A percentile compares a stretch with the other conserved stretches of the same genome.
phyloP scores from a whole-genome alignment of 495 filamentous ascomycete genomes.

The Daldinia grandis region DNA sequence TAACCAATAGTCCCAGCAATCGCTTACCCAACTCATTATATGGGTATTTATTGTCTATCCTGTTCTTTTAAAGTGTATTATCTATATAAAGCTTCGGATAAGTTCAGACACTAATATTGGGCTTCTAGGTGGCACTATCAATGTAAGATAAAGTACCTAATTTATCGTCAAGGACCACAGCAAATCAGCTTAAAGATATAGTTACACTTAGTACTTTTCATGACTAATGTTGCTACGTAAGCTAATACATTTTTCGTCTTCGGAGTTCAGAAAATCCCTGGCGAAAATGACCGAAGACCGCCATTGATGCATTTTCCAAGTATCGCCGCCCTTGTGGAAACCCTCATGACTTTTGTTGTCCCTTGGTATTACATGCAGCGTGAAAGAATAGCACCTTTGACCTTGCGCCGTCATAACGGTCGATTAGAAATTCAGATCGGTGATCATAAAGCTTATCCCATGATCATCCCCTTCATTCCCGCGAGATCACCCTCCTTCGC shows the following conservation, averaged over 20 bases:
- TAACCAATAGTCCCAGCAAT: too few relatives aligned
- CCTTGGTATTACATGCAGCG: conserved; percentile 46
- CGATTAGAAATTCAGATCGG: conserved; percentile 16
- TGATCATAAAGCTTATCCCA: conserved; percentile 56
- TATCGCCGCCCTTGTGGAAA: conserved; percentile 43
- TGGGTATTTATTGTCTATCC: too few relatives aligned
- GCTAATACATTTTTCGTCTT: conserved; percentile 41
- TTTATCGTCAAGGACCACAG: not conserved
- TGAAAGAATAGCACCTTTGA: conserved; percentile 37
- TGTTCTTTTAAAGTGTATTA: too few relatives aligned
- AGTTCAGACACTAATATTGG: too few relatives aligned
- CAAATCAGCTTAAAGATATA: conserved; percentile 6
- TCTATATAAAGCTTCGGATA: too few relatives aligned
- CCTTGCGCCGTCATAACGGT: conserved; percentile 35
- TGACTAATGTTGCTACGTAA: conserved; percentile 30
- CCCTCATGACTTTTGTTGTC: conserved; percentile 43
- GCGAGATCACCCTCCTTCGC: conserved; percentile 96
- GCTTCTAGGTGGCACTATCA: too few relatives aligned
- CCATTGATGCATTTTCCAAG: conserved; percentile 46
- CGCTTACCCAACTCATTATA: too few relatives aligned
- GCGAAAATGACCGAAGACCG: conserved; percentile 37
- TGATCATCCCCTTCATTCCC: conserved; percentile 89
- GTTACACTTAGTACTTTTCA: conserved; percentile 38
- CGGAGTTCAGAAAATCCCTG: not conserved
- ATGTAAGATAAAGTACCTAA: not conserved